Evolutionary conservation across 345 rosid species (phyloP).

Genomic region (Ceriops zippeliana): DNA sequence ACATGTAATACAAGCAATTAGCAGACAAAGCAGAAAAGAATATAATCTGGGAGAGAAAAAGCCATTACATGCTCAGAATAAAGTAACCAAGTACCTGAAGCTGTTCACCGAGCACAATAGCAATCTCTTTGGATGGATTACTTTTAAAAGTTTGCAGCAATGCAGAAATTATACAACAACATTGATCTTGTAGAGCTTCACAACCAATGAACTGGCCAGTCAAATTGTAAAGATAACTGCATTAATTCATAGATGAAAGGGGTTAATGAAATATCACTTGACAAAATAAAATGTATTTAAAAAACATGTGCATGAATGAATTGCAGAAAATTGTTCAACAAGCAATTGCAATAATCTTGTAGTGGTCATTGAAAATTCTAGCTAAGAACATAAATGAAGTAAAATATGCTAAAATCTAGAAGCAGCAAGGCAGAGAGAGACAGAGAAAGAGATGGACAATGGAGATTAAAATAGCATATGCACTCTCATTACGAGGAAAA

Average conservation of each 20-base stretch:
- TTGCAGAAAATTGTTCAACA: not conserved
- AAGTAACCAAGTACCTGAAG: conserved; percentile 58
- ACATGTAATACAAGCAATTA: conserved; percentile 23
- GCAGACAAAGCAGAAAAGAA: not conserved
- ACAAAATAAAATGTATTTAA: not conserved
- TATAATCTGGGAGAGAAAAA: not conserved
- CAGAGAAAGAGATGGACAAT: not conserved
- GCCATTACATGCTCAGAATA: conserved; percentile 7
- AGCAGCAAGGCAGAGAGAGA: not conserved
- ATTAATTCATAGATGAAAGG: conserved; percentile 23
- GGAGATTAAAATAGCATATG: not conserved
- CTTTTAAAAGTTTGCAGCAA: conserved; percentile 53
- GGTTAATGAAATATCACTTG: conserved; percentile 10
- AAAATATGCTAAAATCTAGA: not conserved
- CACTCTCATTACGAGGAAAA: not conserved
- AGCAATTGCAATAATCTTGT: not conserved
- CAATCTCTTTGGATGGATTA: conserved; percentile 58
- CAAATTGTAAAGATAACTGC: conserved; percentile 87
- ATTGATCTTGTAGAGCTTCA: conserved; percentile 76
- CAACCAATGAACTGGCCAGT: conserved; percentile 67
- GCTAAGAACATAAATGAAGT: not conserved
- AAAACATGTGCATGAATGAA: not conserved
- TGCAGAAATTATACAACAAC: conserved; percentile 64
- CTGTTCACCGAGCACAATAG: conserved; percentile 76
- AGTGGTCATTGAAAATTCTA: not conserved